Evolutionary conservation across 2,329 filamentous ascomycete genomes (phyloP).

Genomic region (Trichoderma arundinaceum): DNA sequence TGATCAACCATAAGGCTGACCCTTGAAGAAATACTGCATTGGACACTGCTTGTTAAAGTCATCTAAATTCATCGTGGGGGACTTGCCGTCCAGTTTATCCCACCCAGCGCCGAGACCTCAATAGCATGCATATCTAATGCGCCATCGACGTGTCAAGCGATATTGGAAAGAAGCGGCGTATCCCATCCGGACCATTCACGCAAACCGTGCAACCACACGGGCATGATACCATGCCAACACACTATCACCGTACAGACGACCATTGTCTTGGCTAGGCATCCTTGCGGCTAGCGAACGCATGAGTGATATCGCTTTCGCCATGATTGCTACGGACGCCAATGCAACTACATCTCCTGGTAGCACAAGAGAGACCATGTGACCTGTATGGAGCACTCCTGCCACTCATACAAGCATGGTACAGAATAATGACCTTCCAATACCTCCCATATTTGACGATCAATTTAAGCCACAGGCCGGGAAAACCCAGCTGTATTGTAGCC

Average conservation of each 20-base stretch:
- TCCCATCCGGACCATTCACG: neutral
- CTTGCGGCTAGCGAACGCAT: conserved; percentile 14
- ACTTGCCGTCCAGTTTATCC: neutral
- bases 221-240: neutral
- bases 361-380: conserved; percentile 23
- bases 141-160: too few species aligned
- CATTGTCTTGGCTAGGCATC: conserved; percentile 16
- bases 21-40: neutral
- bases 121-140: too few species aligned
- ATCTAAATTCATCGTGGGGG: neutral
- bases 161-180: too few species aligned
- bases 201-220: conserved; percentile 3
- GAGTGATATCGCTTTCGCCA: neutral
- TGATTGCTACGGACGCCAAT: neutral
- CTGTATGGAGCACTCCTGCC: conserved; percentile 8
- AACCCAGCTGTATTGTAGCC: conserved; percentile 7
- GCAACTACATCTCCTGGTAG: conserved; percentile 10
- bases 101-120: neutral
- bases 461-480: conserved; percentile 7
- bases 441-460: conserved; percentile 20
- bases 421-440: neutral
- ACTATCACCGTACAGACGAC: neutral
- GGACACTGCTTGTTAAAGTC: neutral
- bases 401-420: conserved; percentile 5
- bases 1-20: conserved; percentile 19